A percentile compares a stretch with the other conserved stretches of the same genome.
phyloP scores from a whole-genome alignment of 176 grass and related monocot species.

The Puccinellia tenuiflora region DNA sequence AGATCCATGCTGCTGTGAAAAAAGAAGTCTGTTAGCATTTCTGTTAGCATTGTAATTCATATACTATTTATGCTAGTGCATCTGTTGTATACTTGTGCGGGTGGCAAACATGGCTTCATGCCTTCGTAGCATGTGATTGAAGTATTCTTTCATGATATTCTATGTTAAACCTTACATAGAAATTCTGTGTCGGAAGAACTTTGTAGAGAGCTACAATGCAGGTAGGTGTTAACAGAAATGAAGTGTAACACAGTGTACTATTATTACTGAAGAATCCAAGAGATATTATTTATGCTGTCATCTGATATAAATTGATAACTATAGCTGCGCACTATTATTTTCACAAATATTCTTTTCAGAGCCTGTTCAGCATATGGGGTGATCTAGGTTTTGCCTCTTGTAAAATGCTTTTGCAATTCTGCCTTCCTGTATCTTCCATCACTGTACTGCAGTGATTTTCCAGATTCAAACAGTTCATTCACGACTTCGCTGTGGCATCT shows the following conservation, averaged over 20 bases:
- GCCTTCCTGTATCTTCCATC: conserved; percentile 9
- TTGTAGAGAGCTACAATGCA: neutral
- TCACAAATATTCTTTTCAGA: neutral
- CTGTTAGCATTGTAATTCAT: neutral
- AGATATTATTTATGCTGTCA: conserved; percentile 20
- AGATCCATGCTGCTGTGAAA: neutral
- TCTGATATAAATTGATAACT: conserved; percentile 22
- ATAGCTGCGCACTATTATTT: conserved; percentile 6
- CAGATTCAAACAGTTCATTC: neutral
- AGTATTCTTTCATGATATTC: neutral
- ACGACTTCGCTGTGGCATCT: conserved; percentile 4
- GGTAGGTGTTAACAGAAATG: conserved; percentile 19
- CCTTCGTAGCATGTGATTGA: neutral
- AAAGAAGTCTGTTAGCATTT: neutral
- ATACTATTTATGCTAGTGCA: neutral
- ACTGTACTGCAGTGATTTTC: neutral
- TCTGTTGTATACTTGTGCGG: neutral
- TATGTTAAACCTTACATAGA: neutral
- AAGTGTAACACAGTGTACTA: conserved; percentile 1
- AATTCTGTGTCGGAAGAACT: neutral
- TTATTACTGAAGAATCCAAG: conserved; percentile 1
- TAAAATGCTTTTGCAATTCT: neutral
- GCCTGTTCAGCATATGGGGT: conserved; percentile 1
- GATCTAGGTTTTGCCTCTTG: conserved; percentile 19
- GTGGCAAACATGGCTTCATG: neutral